Conservation (phyloP, 495 filamentous ascomycete genomes). For the Neurospora cerealis region DNA sequence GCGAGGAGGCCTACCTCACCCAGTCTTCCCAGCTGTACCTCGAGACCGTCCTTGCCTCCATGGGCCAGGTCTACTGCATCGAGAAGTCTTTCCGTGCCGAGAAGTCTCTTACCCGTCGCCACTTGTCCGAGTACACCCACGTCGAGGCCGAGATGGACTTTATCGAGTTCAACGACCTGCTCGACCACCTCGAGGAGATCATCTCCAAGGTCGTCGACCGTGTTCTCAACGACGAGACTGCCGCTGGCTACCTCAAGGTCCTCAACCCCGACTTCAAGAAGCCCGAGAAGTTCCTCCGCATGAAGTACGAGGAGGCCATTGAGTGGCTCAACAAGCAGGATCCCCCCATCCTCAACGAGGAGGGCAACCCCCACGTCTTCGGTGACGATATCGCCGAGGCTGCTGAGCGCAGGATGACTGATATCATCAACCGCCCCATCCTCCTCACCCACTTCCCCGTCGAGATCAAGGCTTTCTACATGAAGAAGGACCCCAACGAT, state of each 20-base stretch:
- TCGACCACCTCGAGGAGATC: slow-evolving; percentile 80
- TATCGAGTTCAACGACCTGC: slow-evolving; percentile 84
- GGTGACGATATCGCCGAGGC: slow-evolving; percentile 98
- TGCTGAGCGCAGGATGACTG: slow-evolving; percentile 93
- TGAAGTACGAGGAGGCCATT: slow-evolving; percentile 93
- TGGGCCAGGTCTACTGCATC: slow-evolving; percentile 94
- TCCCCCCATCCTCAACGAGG: slow-evolving; percentile 74
- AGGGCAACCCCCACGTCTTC: slow-evolving; percentile 79
- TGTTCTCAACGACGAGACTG: slow-evolving; percentile 59
- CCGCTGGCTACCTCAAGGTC: slow-evolving; percentile 57
- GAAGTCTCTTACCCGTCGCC: slow-evolving; percentile 87
- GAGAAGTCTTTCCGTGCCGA: slow-evolving; percentile 98
- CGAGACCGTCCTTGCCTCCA: slow-evolving; percentile 81
- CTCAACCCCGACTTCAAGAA: slow-evolving; percentile 84
- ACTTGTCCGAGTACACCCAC: slow-evolving; percentile 85
- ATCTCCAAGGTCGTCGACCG: slow-evolving; percentile 81
- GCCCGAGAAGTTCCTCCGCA: slow-evolving; percentile 79
- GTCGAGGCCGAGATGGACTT: slow-evolving; percentile 96
- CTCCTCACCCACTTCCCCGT: slow-evolving; percentile 95
- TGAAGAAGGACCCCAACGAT: slow-evolving; percentile 83
- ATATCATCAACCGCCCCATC: slow-evolving; percentile 88
- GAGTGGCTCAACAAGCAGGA: slow-evolving; percentile 82
- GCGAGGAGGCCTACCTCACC: slow-evolving; percentile 85
- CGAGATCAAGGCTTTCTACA: slow-evolving; percentile 99
- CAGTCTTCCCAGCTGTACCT: slow-evolving; percentile 98